Conservation (phyloP, 129 eudicot species). For the Scalesia atractyloides region DNA sequence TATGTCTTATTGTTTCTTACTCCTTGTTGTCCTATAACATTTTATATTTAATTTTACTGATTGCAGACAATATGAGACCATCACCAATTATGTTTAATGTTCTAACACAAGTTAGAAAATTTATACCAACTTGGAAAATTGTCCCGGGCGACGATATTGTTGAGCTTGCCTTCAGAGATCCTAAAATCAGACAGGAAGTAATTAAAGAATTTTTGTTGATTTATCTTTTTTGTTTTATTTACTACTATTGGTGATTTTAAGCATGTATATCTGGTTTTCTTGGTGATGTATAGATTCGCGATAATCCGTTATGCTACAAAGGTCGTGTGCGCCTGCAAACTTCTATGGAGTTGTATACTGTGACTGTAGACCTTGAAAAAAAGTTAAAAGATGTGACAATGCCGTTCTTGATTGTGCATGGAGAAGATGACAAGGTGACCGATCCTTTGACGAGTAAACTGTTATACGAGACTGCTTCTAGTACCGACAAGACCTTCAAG, state of each 20-base stretch:
- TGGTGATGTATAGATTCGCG: constrained; percentile 49
- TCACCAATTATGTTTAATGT: constrained; percentile 31
- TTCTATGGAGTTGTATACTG: constrained; percentile 49
- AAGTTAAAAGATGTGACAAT: constrained; percentile 65
- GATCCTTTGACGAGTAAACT: constrained; percentile 80
- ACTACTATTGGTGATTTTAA: not conserved
- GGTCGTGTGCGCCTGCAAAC: constrained; percentile 86
- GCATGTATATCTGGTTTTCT: not conserved
- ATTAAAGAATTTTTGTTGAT: constrained; percentile 7
- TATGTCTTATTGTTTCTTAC: too few species aligned
- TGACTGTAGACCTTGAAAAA: constrained; percentile 62
- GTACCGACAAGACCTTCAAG: constrained; percentile 79
- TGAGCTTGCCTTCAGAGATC: constrained; percentile 81
- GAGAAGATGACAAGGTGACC: constrained; percentile 78
- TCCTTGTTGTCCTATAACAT: not conserved
- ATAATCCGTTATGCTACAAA: constrained; percentile 84
- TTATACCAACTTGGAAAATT: constrained; percentile 62
- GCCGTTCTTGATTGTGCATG: constrained; percentile 73
- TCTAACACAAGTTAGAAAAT: constrained; percentile 26
- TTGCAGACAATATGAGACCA: constrained; percentile 56
- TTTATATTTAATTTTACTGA: constrained; percentile 25
- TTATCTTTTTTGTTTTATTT: not conserved
- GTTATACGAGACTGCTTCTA: constrained; percentile 56
- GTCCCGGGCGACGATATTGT: constrained; percentile 61
- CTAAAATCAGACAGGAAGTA: constrained; percentile 64